A percentile compares a stretch with the other conserved stretches of the same genome.
These are phyloP conservation scores for Coniochaeta sp. DNA, from an alignment of 2,329 filamentous ascomycete species.

Conservation along the genomic window DNA sequence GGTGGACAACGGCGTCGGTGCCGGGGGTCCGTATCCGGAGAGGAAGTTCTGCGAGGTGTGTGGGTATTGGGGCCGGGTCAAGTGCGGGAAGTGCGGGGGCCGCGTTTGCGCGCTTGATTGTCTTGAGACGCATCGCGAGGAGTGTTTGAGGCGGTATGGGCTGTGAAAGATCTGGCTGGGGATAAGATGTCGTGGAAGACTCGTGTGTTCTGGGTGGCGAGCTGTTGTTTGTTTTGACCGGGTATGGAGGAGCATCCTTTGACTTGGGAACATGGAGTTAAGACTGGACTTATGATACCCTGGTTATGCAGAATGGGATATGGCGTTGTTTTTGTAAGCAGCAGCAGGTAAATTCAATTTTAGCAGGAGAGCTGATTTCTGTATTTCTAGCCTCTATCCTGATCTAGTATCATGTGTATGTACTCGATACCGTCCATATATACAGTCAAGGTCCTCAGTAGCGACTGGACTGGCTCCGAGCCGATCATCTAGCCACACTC, in stretches of 20 bases:
- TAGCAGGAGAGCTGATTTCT: not conserved
- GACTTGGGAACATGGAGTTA: not conserved
- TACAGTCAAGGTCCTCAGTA: not conserved
- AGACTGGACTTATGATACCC: not conserved
- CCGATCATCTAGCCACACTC: not conserved
- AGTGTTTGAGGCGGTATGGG: slow-evolving; percentile 60
- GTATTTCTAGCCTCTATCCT: not conserved
- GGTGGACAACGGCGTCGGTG: slow-evolving; percentile 24
- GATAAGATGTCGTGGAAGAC: too few species aligned
- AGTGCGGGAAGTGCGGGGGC: slow-evolving; percentile 71
- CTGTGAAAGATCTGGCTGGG: slow-evolving; percentile 9
- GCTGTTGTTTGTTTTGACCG: too few species aligned
- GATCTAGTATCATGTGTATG: not conserved
- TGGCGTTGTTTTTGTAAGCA: not conserved
- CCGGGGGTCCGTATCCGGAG: slow-evolving; percentile 39
- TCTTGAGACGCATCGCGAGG: slow-evolving; percentile 63
- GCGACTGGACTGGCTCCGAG: not conserved
- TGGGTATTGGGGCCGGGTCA: slow-evolving; percentile 72
- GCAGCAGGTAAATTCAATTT: not conserved
- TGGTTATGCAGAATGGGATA: slow-evolving; percentile 1
- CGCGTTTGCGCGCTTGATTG: slow-evolving; percentile 73
- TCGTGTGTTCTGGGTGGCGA: too few species aligned
- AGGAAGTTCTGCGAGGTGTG: slow-evolving; percentile 71
- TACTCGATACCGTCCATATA: slow-evolving; percentile 2
- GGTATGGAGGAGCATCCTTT: not conserved